Evolutionary conservation across 495 filamentous ascomycete species (phyloP), one percentile per base, ranked within the genome.

Genomic region (Opeltia flavorubescens): DNA sequence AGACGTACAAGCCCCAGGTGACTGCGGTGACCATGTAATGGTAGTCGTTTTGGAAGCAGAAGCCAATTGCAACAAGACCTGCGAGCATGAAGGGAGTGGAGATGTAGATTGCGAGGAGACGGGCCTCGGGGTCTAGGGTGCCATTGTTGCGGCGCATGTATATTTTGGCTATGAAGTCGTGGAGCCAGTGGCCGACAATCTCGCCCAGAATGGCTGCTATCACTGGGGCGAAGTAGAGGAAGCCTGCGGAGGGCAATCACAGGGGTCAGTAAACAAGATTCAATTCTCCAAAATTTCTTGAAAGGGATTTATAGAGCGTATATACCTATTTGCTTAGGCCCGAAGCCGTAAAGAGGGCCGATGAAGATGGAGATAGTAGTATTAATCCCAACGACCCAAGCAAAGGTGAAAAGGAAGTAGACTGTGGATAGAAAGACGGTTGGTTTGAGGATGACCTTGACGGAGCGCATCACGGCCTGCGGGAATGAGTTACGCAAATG

Each of bases 331-430:
- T 70, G 63, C 34, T 67, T 63, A 0, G 70, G 62, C 1, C 62
- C 66, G 50, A 81, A 81, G 13, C 65, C 65, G 61, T 80, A 81
- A 4, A 69, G 53, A 0, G 66, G 66, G 0, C 63, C 64, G 7
- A 80, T 55, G 50, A 76, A 73, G 36, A 80, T 72, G 23, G 68
- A 63, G 9, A 78, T 61, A 2, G 76, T 80, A 0, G 75, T 76
- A 51, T 81, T 80, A 57, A 80, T 74, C 5, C 73, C 76, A 11
- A 80, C 69, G 5, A 69, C 68, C 75, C 75, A 80, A 9, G 74
- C 72, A 54, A 79, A 80, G 5, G 63, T 74, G n/a, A 75, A 53
- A 31, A 73, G 53, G 57, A 80, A 81, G 50, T 75, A 80, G 0
- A 79, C 13, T 17, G 60, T 66, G 0, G 62, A 55, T 0, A 75